A percentile compares a stretch with the other conserved stretches of the same genome.
phyloP scores from a whole-genome alignment of 2,329 filamentous ascomycete species.

The Teratosphaeria zuluensis region DNA sequence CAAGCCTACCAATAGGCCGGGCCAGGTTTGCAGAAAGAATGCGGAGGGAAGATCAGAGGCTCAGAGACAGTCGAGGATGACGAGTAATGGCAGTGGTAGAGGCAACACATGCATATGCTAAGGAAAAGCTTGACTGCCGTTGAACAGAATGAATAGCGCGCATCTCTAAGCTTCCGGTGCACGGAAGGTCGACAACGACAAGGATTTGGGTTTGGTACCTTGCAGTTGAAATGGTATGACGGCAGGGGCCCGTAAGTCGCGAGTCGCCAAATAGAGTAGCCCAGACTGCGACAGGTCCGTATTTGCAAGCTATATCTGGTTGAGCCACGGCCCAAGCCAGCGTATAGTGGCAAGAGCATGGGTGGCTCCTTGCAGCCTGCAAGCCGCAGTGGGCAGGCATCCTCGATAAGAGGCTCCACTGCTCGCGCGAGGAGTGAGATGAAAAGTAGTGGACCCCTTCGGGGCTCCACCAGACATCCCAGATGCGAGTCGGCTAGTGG shows the following conservation, averaged over 20 bases:
- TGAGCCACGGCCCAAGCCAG: background rate
- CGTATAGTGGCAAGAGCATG: background rate
- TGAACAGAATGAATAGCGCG: slow-evolving; percentile 8
- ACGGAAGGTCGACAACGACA: background rate
- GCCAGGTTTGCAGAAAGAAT: slow-evolving; percentile 7
- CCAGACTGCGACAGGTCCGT: background rate
- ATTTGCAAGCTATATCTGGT: background rate
- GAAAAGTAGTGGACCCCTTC: background rate
- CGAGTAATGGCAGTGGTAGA: background rate
- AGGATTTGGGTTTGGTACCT: background rate
- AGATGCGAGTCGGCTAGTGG: background rate
- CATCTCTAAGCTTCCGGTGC: background rate
- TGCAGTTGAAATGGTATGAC: background rate
- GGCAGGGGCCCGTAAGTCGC: background rate
- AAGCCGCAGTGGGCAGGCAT: background rate
- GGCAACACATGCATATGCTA: slow-evolving; percentile 3
- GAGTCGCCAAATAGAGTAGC: background rate
- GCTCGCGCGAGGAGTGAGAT: background rate
- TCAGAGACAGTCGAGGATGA: background rate
- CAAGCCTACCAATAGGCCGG: slow-evolving; percentile 3
- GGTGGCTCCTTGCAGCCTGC: background rate
- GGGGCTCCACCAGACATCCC: background rate
- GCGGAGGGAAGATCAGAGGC: background rate
- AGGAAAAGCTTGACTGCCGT: slow-evolving; percentile 12
- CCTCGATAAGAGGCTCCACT: background rate